phyloP scores from a whole-genome alignment of 352 stramenopile genomes.

The Phytophthora multivora region DNA sequence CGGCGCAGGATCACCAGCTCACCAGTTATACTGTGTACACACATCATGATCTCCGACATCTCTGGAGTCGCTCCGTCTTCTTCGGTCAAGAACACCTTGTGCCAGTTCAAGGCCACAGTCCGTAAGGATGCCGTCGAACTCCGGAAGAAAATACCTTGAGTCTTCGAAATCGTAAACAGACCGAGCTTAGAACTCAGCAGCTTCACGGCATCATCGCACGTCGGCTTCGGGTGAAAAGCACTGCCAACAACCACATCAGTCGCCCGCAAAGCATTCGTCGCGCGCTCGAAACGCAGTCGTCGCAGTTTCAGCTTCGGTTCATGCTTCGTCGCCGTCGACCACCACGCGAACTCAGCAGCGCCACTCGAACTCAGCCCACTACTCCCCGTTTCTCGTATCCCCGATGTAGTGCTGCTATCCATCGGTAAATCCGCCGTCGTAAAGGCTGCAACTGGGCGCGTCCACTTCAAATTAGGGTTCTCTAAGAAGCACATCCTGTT shows the following conservation, averaged over 20 bases:
- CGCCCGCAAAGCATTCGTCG: constrained; percentile 66
- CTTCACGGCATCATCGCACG: constrained; percentile 36
- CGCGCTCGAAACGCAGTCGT: constrained; percentile 71
- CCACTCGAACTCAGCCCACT: constrained; percentile 28
- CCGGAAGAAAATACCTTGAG: constrained; percentile 62
- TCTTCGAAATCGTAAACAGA: constrained; percentile 70
- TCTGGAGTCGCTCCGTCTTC: background rate
- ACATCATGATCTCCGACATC: constrained; percentile 33
- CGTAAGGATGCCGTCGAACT: constrained; percentile 48
- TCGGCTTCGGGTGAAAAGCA: constrained; percentile 42
- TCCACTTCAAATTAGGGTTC: constrained; percentile 87
- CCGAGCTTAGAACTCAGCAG: constrained; percentile 66
- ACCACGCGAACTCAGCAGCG: constrained; percentile 74
- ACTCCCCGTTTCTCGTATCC: background rate
- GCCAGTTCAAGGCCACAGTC: constrained; percentile 50
- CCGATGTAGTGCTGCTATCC: constrained; percentile 4
- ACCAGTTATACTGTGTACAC: constrained; percentile 76
- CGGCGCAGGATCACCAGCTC: constrained; percentile 65
- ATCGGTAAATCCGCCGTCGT: constrained; percentile 49
- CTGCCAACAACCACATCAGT: constrained; percentile 79
- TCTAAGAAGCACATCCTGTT: constrained; percentile 83
- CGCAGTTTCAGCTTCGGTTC: constrained; percentile 71
- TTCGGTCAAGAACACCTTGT: constrained; percentile 13
- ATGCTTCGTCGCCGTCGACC: constrained; percentile 66
- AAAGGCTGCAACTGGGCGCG: constrained; percentile 65